Base-by-base conservation (phyloP, 306 rosid genomes). In the Clitoria ternatea region DNA sequence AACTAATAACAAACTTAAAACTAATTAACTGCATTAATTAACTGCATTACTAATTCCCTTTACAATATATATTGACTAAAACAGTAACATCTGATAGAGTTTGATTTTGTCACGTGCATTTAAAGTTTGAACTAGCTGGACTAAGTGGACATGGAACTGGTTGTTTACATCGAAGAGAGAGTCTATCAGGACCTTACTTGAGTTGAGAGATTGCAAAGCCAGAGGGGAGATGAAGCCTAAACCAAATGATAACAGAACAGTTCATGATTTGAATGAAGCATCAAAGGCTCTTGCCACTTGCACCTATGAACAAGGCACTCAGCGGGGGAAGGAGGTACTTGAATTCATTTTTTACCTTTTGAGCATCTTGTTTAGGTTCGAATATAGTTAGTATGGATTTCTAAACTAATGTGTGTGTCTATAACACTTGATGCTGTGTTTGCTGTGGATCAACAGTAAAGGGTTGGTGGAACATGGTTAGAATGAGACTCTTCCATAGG, bases 381-480 rank as follows among this genome's bases (percentile, higher is more conserved):
- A n/a, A n/a, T 82, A 57, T 70, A 82, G 90, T 71, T 44, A 85
- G 27, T 66, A 5, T 12, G 93, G 89, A 77, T 57, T 62, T 23
- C 19, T 85, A 45, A 45, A n/a, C n/a, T n/a, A n/a, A n/a, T n/a
- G n/a, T n/a, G n/a, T n/a, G n/a, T n/a, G n/a, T n/a, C n/a, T n/a
- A n/a, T n/a, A n/a, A n/a, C n/a, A n/a, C n/a, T n/a, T n/a, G n/a
- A n/a, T n/a, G n/a, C n/a, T n/a, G n/a, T n/a, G n/a, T n/a, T n/a
- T n/a, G 27, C 1, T 82, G 84, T 67, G 88, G 87, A 3, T 37
- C 54, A 44, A 77, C 86, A 18, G 36, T 53, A 22, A 73, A 86
- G 68, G 85, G 75, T 44, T 89, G 96, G 96, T 92, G 90, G 95
- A 83, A 86, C 82, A 19, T 60, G 4, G 91, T 83, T 57, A 73